phyloP scores from a whole-genome alignment of 768 basidiomycete genomes.

The Termitomyces sp. region DNA sequence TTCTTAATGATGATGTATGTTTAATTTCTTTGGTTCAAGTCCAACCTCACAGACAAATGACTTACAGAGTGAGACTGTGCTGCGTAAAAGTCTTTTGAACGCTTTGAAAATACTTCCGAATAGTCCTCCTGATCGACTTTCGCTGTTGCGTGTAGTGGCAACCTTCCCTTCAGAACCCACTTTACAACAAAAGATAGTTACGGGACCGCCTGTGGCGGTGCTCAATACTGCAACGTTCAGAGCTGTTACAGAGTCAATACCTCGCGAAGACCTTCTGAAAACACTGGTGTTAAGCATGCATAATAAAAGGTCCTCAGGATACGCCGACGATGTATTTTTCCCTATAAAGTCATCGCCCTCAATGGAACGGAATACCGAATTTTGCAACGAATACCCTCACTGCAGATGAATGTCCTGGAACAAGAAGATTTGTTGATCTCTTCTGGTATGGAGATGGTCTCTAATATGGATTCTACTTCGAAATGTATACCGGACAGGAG shows the following conservation, averaged over 20 bases:
- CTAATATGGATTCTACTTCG: background rate
- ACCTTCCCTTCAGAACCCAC: background rate
- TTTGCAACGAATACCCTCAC: background rate
- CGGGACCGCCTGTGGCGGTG: background rate
- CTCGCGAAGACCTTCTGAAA: background rate
- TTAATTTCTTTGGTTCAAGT: background rate
- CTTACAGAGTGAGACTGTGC: background rate
- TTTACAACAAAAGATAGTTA: background rate
- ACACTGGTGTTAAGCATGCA: slow-evolving; percentile 3
- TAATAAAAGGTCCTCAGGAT: background rate
- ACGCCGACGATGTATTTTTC: background rate
- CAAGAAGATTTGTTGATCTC: background rate
- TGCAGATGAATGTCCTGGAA: background rate
- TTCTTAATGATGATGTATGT: background rate
- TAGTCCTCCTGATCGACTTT: background rate
- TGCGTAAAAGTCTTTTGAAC: background rate
- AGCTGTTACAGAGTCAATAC: background rate
- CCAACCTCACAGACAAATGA: background rate
- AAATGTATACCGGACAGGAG: background rate
- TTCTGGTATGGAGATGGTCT: background rate
- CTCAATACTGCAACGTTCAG: background rate
- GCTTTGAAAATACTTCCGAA: slow-evolving; percentile 1
- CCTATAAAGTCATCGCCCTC: background rate
- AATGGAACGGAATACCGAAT: background rate
- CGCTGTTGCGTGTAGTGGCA: background rate